phyloP scores from a whole-genome alignment of 306 rosid genomes.

The Prunus campanulata region DNA sequence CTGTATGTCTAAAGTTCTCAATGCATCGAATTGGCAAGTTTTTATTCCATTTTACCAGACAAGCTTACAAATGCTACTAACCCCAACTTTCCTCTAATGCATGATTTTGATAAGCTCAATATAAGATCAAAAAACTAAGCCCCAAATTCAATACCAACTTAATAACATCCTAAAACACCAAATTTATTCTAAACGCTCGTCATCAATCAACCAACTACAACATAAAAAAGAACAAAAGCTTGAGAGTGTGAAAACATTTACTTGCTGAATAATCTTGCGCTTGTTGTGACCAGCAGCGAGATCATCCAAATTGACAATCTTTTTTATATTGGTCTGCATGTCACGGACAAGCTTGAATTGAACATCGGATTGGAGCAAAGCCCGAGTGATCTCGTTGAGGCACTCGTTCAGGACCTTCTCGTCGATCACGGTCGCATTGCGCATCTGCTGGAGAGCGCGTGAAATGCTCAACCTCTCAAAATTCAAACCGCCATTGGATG shows the following conservation, averaged over 20 bases:
- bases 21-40: background rate
- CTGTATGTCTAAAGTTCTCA: background rate
- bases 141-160: background rate
- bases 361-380: constrained; percentile 87
- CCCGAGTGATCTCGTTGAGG: constrained; percentile 89
- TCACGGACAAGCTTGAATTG: constrained; percentile 87
- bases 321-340: constrained; percentile 86
- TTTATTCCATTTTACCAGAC: background rate
- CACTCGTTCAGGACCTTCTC: constrained; percentile 86
- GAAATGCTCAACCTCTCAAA: constrained; percentile 48
- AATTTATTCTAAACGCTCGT: background rate
- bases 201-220: background rate
- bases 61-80: background rate
- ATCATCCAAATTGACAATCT: constrained; percentile 64
- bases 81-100: background rate
- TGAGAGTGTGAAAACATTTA: constrained; percentile 1
- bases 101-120: background rate
- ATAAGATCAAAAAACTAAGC: background rate
- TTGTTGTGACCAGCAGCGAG: constrained; percentile 94
- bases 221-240: background rate
- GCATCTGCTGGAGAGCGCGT: constrained; percentile 96
- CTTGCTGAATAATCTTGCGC: constrained; percentile 88
- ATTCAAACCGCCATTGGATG: no score
- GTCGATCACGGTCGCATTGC: constrained; percentile 84
- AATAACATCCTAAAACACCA: background rate